Evolutionary conservation across 2,329 filamentous ascomycete species (phyloP), one percentile per base, ranked within the genome.

Genomic region (Pestalotiopsis fici): DNA sequence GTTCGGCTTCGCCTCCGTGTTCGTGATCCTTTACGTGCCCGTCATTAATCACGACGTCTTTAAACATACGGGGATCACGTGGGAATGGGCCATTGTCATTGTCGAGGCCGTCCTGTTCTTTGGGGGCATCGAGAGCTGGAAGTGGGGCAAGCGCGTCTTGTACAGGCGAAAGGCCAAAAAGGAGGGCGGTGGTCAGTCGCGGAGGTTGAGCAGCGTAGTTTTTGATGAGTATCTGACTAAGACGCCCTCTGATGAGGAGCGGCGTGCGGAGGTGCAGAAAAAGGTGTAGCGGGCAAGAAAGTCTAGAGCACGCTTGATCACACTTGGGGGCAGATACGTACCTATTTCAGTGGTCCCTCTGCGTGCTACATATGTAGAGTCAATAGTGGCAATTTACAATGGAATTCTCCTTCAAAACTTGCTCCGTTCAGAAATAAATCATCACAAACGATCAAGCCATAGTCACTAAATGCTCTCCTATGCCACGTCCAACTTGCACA

Each of bases 41-140:
- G 87, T 85, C 13, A 82, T 91, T 69, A 90, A 87, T 78, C 83
- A 79, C 9, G 78, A 80, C 1, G 87, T 90, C 7, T 90, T 90
- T 80, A 87, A 88, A 77, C 88, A 90, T 74, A 81, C 80, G 35
- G 86, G 83, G 7, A 90, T 91, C 66, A 81, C 78, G 35, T 90
- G 88, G 88, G 88, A 90, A 75, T 91, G 88, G 88, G 86, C 75
- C 4, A 84, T 91, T 54, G 86, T 89, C 3, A 86, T 90, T 67
- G 75, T 88, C 59, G 82, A 79, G 4, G 80, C 85, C 0, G 74
- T 81, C 1, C 72, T 90, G 27, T 90, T 90, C 81, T 88, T 90
- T 70, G 74, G 78, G 0, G 88, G 88, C 37, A 81, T 88, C 2
- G 88, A 90, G 77, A 70, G 75, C 9, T 90, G 87, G 87, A 90